These are phyloP conservation scores for Akanthomyces muscarius DNA, from an alignment of 2,329 filamentous ascomycete genomes.

Conservation along the genomic window DNA sequence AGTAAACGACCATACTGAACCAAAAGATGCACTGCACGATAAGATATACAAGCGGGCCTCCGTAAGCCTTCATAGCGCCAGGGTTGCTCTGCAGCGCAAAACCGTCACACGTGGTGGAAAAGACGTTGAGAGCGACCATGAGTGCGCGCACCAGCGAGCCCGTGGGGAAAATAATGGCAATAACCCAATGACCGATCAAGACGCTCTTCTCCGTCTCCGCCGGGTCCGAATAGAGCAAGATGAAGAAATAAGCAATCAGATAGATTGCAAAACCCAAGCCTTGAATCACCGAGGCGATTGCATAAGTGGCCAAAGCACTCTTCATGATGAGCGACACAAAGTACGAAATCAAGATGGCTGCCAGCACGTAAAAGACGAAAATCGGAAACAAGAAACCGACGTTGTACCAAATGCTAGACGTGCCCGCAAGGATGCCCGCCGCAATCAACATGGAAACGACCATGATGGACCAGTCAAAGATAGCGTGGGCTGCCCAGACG, in stretches of 20 bases:
- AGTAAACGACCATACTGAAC: slow-evolving; percentile 67
- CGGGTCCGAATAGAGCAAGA: slow-evolving; percentile 68
- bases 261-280: slow-evolving; percentile 64
- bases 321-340: slow-evolving; percentile 69
- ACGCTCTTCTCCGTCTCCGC: slow-evolving; percentile 62
- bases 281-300: slow-evolving; percentile 69
- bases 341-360: slow-evolving; percentile 69
- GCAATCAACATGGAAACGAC: slow-evolving; percentile 61
- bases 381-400: slow-evolving; percentile 73
- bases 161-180: slow-evolving; percentile 67
- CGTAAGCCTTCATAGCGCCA: slow-evolving; percentile 66
- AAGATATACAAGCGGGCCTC: slow-evolving; percentile 75
- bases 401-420: slow-evolving; percentile 65
- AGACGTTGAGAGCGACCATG: slow-evolving; percentile 71
- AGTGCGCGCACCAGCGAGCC: slow-evolving; percentile 67
- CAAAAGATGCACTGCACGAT: slow-evolving; percentile 64
- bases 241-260: slow-evolving; percentile 62
- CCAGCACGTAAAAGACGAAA: slow-evolving; percentile 70
- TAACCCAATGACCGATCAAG: slow-evolving; percentile 67
- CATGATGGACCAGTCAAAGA: slow-evolving; percentile 68
- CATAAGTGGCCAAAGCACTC: slow-evolving; percentile 75
- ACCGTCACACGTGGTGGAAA: slow-evolving; percentile 67
- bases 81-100: slow-evolving; percentile 60
- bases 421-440: slow-evolving; percentile 60
- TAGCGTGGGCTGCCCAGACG: slow-evolving; percentile 73